These are phyloP conservation scores for Filobasidium wieringae DNA, from an alignment of 768 basidiomycete genomes.

Conservation along the genomic window DNA sequence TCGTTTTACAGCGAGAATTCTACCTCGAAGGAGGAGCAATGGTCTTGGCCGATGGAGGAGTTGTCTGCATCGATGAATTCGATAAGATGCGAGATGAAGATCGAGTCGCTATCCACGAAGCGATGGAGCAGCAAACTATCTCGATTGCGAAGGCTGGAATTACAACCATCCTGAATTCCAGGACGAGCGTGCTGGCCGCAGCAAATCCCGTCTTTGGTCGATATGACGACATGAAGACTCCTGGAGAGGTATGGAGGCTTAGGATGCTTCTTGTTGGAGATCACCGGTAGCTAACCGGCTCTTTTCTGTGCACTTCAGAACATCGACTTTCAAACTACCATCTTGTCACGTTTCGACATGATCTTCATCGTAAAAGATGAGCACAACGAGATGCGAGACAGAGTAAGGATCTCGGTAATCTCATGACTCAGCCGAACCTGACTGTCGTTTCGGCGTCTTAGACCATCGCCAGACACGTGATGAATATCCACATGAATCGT, in stretches of 20 bases:
- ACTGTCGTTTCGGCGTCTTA: conserved; percentile 31
- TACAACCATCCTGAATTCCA: conserved; percentile 88
- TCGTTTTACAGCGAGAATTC: conserved; percentile 66
- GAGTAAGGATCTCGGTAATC: conserved; percentile 48
- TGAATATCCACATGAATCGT: conserved; percentile 97
- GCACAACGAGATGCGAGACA: conserved; percentile 85
- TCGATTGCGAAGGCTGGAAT: conserved; percentile 99
- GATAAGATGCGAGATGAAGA: conserved; percentile 99
- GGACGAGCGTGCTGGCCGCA: conserved; percentile 90
- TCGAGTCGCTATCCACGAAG: conserved; percentile 96
- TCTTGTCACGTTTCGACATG: conserved; percentile 97
- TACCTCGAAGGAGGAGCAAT: conserved; percentile 98
- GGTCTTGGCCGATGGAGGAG: conserved; percentile 96
- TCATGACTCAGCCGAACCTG: background rate
- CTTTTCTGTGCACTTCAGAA: too few species aligned
- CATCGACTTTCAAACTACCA: conserved; percentile 96
- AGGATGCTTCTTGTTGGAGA: background rate
- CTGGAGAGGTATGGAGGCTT: conserved; percentile 58
- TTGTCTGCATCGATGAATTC: conserved; percentile 98
- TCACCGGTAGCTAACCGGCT: background rate
- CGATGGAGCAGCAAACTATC: conserved; percentile 99
- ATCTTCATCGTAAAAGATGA: conserved; percentile 99
- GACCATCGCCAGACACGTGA: conserved; percentile 93
- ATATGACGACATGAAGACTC: conserved; percentile 91
- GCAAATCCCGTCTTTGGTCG: conserved; percentile 97